These are phyloP conservation scores for Talaromyces sp. DNA, from an alignment of 2,329 filamentous ascomycete genomes.

Conservation along the genomic window DNA sequence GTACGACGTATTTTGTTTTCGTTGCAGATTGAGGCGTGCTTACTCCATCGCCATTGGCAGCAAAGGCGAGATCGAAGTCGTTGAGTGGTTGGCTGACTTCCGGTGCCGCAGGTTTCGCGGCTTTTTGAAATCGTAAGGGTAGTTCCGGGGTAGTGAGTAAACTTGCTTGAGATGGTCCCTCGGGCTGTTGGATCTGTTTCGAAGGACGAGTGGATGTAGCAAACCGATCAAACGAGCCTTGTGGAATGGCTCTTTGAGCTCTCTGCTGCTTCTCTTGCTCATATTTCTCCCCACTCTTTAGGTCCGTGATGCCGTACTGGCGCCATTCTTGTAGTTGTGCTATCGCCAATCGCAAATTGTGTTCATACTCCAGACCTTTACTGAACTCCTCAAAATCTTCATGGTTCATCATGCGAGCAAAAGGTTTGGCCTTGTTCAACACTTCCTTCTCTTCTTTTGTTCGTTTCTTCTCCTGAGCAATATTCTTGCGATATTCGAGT, in stretches of 20 bases:
- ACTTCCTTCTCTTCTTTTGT: constrained; percentile 93
- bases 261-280: constrained; percentile 81
- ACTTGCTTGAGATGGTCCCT: constrained; percentile 71
- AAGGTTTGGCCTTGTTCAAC: constrained; percentile 89
- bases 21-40: constrained; percentile 21
- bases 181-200: constrained; percentile 65
- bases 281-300: constrained; percentile 85
- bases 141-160: constrained; percentile 77
- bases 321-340: constrained; percentile 92
- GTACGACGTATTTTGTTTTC: constrained; percentile 54
- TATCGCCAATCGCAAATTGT: constrained; percentile 87
- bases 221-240: constrained; percentile 82
- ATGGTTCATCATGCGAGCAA: constrained; percentile 94
- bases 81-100: constrained; percentile 41
- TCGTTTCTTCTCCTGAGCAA: constrained; percentile 83
- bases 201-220: constrained; percentile 64
- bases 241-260: constrained; percentile 62
- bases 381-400: constrained; percentile 84
- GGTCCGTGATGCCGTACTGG: constrained; percentile 74
- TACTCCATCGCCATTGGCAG: constrained; percentile 46
- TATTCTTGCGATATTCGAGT: constrained; percentile 90
- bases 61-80: constrained; percentile 53
- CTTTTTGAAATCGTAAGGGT: constrained; percentile 57
- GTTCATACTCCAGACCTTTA: constrained; percentile 81
- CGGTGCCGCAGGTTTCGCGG: constrained; percentile 24